Conservation (phyloP, 2,329 filamentous ascomycete genomes). For the Sarocladium brachiariae region DNA sequence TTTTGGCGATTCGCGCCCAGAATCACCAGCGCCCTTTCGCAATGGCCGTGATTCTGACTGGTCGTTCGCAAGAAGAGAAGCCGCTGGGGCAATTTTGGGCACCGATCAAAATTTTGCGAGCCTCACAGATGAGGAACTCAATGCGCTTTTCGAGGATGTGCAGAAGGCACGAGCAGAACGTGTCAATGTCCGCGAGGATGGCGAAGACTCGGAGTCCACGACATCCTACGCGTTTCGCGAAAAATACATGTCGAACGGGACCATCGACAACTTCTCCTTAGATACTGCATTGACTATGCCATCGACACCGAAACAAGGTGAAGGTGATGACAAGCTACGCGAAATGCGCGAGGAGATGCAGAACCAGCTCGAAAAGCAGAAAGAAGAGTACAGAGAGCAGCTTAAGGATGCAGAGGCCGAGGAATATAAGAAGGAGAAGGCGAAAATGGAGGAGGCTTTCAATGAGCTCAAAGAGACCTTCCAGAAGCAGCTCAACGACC, state of each 20-base stretch:
- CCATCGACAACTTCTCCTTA: conserved; percentile 90
- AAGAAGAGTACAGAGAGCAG: conserved; percentile 73
- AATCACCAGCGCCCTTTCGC: conserved; percentile 67
- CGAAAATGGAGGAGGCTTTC: conserved; percentile 76
- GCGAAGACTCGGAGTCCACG: conserved; percentile 85
- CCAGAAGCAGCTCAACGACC: conserved; percentile 74
- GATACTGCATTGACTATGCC: conserved; percentile 93
- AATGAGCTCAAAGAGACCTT: conserved; percentile 77
- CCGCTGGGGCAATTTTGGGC: conserved; percentile 83
- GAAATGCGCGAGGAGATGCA: conserved; percentile 79
- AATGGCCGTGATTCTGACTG: conserved; percentile 81
- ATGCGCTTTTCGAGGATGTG: conserved; percentile 88
- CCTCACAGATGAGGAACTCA: conserved; percentile 88
- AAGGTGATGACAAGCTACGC: conserved; percentile 68
- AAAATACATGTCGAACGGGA: conserved; percentile 92
- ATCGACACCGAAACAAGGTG: conserved; percentile 75
- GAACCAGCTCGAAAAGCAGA: conserved; percentile 72
- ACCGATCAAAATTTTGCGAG: conserved; percentile 86
- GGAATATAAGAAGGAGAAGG: conserved; percentile 76
- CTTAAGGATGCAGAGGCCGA: conserved; percentile 71
- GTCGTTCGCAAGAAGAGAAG: conserved; percentile 88
- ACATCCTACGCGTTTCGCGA: conserved; percentile 84
- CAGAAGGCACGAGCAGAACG: conserved; percentile 76
- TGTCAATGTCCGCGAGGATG: conserved; percentile 66
- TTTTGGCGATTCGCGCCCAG: conserved; percentile 67